Evolutionary conservation across 129 eudicot genomes (phyloP), one percentile per base, ranked within the genome.

Genomic region (Flaveria brownii): DNA sequence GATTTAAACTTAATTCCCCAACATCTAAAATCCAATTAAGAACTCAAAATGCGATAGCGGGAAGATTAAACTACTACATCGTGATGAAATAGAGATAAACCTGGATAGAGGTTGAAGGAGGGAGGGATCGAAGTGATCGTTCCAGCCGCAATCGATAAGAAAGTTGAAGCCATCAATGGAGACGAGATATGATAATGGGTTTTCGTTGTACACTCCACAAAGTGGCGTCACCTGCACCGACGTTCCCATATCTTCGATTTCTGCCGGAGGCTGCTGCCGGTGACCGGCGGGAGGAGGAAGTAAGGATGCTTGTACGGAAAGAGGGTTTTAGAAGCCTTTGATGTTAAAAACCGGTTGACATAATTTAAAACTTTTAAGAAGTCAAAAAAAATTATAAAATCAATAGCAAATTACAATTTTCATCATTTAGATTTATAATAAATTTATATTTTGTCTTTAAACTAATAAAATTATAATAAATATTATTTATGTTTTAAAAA

Each of bases 211-310:
- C 56, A 87, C 98, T 65, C 97, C 98, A 74, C 93, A 88, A 30
- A 93, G 83, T 39, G 98, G 97, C 76, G 82, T 90, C 79, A 93
- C 97, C 80, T 93, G 98, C 54, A 93, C 98, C 70, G 98, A 93
- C 12, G 98, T 93, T 73, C 98, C 98, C 98, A 93, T 92, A 54
- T 62, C 73, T 70, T 15, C 14, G 25, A 49, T 45, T 4, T 17
- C 71, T 12, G 62, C 63, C 77, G 77, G 77, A 49, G 49, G 54
- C 47, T 51, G 13, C 42, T 23, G 45, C 47, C 74, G 39, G 28
- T 56, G 43, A 22, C 45, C 28, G 39, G 67, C 68, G 59, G 81
- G 68, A 39, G 75, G 68, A 54, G 67, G 67, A 66, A 51, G 23
- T 50, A 52, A 51, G 2, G 50, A 9, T 11, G 14, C 0, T 45